Percentiles rank a stretch among this genome's conserved stretches.
These are phyloP conservation scores for Blastobotrys raffinosifermentans DNA, from an alignment of 1,139 yeast species.

Conservation along the genomic window DNA sequence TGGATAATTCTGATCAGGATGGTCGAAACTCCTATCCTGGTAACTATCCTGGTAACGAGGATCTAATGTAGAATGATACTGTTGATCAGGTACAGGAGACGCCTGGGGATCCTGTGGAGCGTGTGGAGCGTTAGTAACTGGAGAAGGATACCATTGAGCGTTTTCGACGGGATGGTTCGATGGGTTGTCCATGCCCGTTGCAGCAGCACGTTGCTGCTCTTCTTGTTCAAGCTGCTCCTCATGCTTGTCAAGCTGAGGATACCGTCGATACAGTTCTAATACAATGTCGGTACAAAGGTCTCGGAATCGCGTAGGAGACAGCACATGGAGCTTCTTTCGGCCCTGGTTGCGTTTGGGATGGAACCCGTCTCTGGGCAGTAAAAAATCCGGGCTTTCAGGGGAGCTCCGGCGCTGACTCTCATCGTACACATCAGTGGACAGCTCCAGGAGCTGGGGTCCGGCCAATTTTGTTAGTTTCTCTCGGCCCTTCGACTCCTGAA, in stretches of 20 bases:
- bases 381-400: conserved; percentile 21
- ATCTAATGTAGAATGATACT: too few species aligned
- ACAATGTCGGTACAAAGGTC: conserved; percentile 88
- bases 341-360: conserved; percentile 97
- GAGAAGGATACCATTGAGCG: too few species aligned
- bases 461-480: conserved; percentile 78
- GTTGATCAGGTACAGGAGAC: too few species aligned
- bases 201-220: too few species aligned
- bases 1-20: too few species aligned
- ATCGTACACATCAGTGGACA: conserved; percentile 89
- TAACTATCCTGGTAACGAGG: too few species aligned
- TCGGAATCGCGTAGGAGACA: conserved; percentile 76
- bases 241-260: conserved; percentile 13
- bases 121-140: too few species aligned
- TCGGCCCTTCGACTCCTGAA: conserved; percentile 46
- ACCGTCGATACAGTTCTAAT: conserved; percentile 77
- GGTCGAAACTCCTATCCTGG: too few species aligned
- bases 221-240: background rate
- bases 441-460: conserved; percentile 78
- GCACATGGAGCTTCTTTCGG: conserved; percentile 79
- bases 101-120: too few species aligned
- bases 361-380: conserved; percentile 38
- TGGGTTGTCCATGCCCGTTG: too few species aligned
- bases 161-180: too few species aligned
- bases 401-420: conserved; percentile 73